Conservation (phyloP, 2,329 filamentous ascomycete species). For the Trichoderma sp. region DNA sequence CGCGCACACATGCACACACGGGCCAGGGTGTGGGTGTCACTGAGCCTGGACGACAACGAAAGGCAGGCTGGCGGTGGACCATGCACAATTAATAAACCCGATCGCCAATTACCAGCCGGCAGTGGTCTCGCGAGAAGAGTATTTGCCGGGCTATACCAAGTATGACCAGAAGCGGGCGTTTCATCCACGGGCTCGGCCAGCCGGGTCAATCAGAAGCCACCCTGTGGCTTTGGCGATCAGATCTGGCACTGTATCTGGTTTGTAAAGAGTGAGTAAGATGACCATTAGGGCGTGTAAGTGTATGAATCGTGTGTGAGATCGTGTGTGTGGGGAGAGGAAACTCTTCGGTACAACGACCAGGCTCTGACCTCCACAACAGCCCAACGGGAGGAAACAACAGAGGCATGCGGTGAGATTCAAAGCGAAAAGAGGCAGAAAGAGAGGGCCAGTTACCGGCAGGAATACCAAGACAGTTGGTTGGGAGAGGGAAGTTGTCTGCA, state of each 20-base stretch:
- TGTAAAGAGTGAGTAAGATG: background rate
- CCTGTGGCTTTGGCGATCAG: background rate
- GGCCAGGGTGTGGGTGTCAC: constrained; percentile 4
- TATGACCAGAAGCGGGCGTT: background rate
- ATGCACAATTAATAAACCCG: background rate
- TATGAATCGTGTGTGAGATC: background rate
- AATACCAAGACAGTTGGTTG: background rate
- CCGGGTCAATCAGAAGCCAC: background rate
- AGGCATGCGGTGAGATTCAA: background rate
- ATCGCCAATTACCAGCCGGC: background rate
- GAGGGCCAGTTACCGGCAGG: background rate
- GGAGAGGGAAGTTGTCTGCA: background rate
- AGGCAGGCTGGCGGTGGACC: background rate
- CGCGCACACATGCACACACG: constrained; percentile 2
- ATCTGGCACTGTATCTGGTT: background rate
- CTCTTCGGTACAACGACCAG: background rate
- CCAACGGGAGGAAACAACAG: background rate
- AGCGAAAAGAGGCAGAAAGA: background rate
- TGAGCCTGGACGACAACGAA: background rate
- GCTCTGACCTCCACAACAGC: background rate
- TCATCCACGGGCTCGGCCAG: background rate
- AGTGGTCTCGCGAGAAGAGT: background rate
- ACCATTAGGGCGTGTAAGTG: background rate
- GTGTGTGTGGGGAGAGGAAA: background rate
- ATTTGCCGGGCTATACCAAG: background rate